phyloP scores from a whole-genome alignment of 1,284 basidiomycete genomes.

The Ustanciosporium gigantosporum region DNA sequence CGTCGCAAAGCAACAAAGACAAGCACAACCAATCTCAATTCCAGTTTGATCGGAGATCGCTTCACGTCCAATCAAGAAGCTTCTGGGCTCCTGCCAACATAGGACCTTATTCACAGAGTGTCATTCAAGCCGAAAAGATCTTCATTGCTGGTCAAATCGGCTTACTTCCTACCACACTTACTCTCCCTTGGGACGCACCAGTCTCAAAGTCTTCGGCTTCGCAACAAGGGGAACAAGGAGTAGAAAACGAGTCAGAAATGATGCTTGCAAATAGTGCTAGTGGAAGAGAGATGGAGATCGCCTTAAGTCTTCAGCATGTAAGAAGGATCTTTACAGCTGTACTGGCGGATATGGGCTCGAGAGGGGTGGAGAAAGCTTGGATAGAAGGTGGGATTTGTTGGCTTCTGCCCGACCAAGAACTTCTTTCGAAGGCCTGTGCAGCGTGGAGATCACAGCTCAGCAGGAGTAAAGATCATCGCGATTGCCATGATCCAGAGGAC shows the following conservation, averaged over 20 bases:
- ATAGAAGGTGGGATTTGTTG: constrained; percentile 60
- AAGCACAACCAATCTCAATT: not conserved
- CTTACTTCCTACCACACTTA: constrained; percentile 74
- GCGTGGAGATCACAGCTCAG: constrained; percentile 14
- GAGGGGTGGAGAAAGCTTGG: constrained; percentile 20
- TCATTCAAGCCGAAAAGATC: constrained; percentile 75
- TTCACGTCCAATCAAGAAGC: constrained; percentile 92
- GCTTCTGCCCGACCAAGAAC: constrained; percentile 37
- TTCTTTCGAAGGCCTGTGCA: constrained; percentile 5
- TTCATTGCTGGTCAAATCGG: constrained; percentile 96
- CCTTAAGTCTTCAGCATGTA: constrained; percentile 80
- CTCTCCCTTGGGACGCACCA: constrained; percentile 68
- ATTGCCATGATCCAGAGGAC: not conserved
- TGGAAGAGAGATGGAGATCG: constrained; percentile 72
- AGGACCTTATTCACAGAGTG: constrained; percentile 93
- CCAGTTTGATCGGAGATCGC: constrained; percentile 63
- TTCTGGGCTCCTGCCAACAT: constrained; percentile 99
- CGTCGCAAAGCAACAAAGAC: constrained; percentile 1
- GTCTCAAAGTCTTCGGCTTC: no score
- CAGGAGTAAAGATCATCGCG: not conserved
- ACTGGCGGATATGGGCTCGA: constrained; percentile 35
- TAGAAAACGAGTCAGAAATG: no score
- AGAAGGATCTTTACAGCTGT: constrained; percentile 67
- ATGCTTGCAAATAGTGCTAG: no score
- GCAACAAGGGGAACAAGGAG: no score